A percentile compares a stretch with the other conserved stretches of the same genome.
Conservation (phyloP, 2,329 filamentous ascomycete genomes). For the Penicillium sp. region DNA sequence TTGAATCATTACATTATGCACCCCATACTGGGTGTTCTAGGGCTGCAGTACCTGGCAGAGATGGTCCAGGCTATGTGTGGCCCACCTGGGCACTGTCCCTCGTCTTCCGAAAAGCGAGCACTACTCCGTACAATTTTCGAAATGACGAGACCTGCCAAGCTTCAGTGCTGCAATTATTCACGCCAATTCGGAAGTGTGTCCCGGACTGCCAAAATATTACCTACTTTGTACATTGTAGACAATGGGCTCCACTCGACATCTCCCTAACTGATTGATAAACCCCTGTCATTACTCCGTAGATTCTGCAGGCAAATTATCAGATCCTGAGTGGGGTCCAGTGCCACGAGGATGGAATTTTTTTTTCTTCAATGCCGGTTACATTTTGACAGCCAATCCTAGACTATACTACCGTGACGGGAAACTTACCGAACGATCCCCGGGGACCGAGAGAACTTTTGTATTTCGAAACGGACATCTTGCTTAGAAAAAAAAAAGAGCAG, state of each 20-base stretch:
- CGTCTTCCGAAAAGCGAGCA: not conserved
- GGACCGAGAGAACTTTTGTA: not conserved
- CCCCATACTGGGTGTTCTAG: not conserved
- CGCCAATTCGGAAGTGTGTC: not conserved
- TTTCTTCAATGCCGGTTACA: not conserved
- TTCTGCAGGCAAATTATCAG: conserved; percentile 10
- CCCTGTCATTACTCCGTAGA: not conserved
- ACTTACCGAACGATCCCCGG: not conserved
- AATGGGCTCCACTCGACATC: not conserved
- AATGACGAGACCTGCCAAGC: not conserved
- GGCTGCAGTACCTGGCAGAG: not conserved
- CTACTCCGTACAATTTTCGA: not conserved
- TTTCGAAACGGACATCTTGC: not conserved
- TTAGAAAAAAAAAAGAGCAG: not conserved
- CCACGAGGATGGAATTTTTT: not conserved
- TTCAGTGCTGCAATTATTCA: not conserved
- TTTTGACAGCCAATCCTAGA: not conserved
- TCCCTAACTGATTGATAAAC: conserved; percentile 6
- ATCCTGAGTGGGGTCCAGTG: conserved; percentile 8
- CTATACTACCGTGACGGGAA: not conserved
- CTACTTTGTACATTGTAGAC: not conserved
- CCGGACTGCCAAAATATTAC: not conserved
- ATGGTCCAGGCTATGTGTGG: not conserved
- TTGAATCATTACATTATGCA: not conserved
- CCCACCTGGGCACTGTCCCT: not conserved